Base-by-base conservation (phyloP, 2,329 filamentous ascomycete species). In the Trichoderma citrinoviride region DNA sequence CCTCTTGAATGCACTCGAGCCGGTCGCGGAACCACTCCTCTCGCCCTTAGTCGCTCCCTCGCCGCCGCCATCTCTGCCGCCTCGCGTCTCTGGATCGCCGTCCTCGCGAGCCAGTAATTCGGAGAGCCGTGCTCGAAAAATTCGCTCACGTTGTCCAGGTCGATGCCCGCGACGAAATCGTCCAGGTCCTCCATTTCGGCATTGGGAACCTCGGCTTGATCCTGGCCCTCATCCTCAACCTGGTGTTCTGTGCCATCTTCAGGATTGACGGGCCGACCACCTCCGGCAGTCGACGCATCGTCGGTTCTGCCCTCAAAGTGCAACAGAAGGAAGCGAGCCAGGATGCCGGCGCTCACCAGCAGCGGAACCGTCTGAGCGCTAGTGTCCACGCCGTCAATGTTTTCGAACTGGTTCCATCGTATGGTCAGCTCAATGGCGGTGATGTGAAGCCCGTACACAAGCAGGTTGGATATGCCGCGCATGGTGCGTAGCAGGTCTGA, bases 371-470 rank as follows among this genome's bases (percentile, higher is more conserved):
- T 57, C 58, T 78, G 77, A 0, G 72, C 72, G 1, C 70, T 62
- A 0, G 73, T 71, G 17, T 70, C 68, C 12, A 78, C 64, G 7
- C 69, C 65, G 33, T 72, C 67, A 19, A 70, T 65, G 7, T 47
- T 64, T 3, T 69, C 37, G 12, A 77, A 66, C 15, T 69, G 47
- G 40, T 78, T 78, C 75, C 76, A 78, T 1, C 52, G 52, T 3
- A 78, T 68, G 3, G 75, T 67, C 6, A 77, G 69, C 57, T 78
- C 77, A 53, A 77, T 69, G 4, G 73, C 73, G 1, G 72, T 64
- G 15, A 76, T 67, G 5, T 76, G 65, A 17, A 76, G 68, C 33
- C 67, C 70, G 15, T 75, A 74, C 8, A 76, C 68, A 17, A 65
- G 67, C 33, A 72, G 7, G 49, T 74, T 71, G 3, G 69, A 69